phyloP scores from a whole-genome alignment of 2,329 filamentous ascomycete species.

The Fusarium keratoplasticum region DNA sequence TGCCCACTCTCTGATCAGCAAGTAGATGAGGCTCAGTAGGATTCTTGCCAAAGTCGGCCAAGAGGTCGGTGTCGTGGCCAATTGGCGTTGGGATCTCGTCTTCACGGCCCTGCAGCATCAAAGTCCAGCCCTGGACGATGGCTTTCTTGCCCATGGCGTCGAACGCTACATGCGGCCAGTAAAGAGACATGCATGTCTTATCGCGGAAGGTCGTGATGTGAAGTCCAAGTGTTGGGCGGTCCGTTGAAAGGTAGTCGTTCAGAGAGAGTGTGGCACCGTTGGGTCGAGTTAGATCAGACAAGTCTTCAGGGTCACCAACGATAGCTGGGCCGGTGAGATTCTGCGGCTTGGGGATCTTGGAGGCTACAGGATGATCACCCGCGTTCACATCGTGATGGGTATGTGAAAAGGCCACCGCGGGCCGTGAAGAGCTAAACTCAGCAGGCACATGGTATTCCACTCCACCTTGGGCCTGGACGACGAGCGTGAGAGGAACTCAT shows the following conservation, averaged over 20 bases:
- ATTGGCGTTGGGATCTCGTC: constrained; percentile 4
- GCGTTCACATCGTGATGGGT: neutral
- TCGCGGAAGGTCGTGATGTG: constrained; percentile 57
- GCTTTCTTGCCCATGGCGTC: constrained; percentile 54
- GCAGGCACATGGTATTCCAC: constrained; percentile 2
- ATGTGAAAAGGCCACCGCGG: constrained; percentile 5
- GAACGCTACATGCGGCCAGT: constrained; percentile 54
- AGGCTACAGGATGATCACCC: neutral
- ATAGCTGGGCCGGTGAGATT: neutral
- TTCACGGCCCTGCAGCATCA: constrained; percentile 4
- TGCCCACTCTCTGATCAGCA: neutral
- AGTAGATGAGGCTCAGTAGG: constrained; percentile 1
- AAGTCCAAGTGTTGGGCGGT: constrained; percentile 55
- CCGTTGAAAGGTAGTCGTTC: constrained; percentile 51
- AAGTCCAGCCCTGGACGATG: constrained; percentile 54
- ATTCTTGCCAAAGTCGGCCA: constrained; percentile 14
- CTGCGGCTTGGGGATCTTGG: neutral
- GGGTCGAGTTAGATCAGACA: neutral
- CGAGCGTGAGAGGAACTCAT: neutral
- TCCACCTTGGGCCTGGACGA: neutral
- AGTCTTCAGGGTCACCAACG: constrained; percentile 11
- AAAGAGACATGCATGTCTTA: constrained; percentile 54
- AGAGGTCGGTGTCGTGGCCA: neutral
- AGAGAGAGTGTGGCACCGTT: neutral
- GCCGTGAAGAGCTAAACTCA: neutral